phyloP scores from a whole-genome alignment of 2,329 filamentous ascomycete genomes.

The Cephalotrichum gorgonifer region DNA sequence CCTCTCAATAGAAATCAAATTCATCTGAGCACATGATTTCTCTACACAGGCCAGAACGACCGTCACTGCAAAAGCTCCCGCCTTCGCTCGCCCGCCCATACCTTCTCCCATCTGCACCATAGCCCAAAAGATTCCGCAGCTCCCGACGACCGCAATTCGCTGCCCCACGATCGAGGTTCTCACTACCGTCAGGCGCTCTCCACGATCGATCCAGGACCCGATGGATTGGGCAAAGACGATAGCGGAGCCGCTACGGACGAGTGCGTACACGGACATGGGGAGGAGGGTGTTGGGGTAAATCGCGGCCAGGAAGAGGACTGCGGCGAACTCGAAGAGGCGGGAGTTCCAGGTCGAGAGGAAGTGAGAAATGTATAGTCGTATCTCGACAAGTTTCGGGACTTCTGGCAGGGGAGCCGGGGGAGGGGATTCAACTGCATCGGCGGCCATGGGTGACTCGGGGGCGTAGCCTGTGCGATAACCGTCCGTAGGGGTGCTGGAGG shows the following conservation, averaged over 20 bases:
- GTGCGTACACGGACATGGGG: conserved; percentile 58
- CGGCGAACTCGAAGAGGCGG: conserved; percentile 52
- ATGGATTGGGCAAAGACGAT: conserved; percentile 48
- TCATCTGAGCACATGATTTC: conserved; percentile 55
- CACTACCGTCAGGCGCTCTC: conserved; percentile 38
- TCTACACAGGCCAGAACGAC: conserved; percentile 55
- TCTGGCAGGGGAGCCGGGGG: too few species aligned
- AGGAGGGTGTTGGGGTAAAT: conserved; percentile 50
- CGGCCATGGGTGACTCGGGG: too few species aligned
- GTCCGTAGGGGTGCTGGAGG: too few species aligned
- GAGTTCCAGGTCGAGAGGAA: conserved; percentile 56
- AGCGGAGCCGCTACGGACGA: conserved; percentile 46
- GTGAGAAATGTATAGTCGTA: conserved; percentile 49
- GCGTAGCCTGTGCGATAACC: too few species aligned
- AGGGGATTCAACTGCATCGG: too few species aligned
- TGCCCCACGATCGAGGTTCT: conserved; percentile 36
- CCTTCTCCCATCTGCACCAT: conserved; percentile 13
- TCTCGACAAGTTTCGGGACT: too few species aligned
- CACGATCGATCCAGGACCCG: conserved; percentile 48
- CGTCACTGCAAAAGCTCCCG: conserved; percentile 21
- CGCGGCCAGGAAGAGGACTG: conserved; percentile 46
- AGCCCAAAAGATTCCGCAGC: conserved; percentile 33
- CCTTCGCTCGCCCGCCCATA: conserved; percentile 5
- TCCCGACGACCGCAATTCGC: conserved; percentile 32
- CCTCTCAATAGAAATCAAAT: conserved; percentile 58